Conservation (phyloP, 495 filamentous ascomycete genomes). For the Daldinia loculata region DNA sequence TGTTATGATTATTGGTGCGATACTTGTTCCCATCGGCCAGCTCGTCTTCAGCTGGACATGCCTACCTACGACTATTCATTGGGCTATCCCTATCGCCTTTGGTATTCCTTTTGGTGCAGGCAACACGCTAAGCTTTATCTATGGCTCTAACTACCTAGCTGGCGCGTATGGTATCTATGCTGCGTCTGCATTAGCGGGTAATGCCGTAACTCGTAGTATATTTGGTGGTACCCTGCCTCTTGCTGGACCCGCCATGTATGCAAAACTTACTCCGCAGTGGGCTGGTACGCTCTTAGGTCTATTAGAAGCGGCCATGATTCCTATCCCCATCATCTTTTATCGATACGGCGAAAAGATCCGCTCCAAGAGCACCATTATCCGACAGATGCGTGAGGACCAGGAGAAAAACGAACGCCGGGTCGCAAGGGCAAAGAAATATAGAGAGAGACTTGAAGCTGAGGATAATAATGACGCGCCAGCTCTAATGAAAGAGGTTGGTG, state of each 20-base stretch:
- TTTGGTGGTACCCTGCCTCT: constrained; percentile 78
- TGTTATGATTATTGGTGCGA: constrained; percentile 73
- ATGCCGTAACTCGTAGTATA: constrained; percentile 71
- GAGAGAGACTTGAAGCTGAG: constrained; percentile 14
- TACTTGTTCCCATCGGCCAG: constrained; percentile 75
- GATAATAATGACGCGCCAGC: not conserved
- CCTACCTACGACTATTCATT: constrained; percentile 73
- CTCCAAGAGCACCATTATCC: constrained; percentile 69
- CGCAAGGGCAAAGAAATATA: constrained; percentile 27
- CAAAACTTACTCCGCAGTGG: constrained; percentile 75
- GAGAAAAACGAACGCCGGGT: constrained; percentile 62
- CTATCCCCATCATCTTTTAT: constrained; percentile 84
- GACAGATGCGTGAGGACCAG: constrained; percentile 74
- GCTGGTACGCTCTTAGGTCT: constrained; percentile 77
- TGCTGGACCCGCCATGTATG: constrained; percentile 77
- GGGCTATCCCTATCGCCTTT: constrained; percentile 76
- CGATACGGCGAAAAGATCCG: constrained; percentile 76
- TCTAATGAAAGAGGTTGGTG: constrained; percentile 9
- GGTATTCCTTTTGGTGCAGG: constrained; percentile 83
- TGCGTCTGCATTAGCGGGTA: constrained; percentile 80
- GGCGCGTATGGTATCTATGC: constrained; percentile 80
- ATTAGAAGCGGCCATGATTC: constrained; percentile 73
- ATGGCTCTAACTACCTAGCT: constrained; percentile 79
- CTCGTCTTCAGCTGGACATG: constrained; percentile 86
- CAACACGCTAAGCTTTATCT: constrained; percentile 81